These are phyloP conservation scores for Cetraspora pellucida DNA, from an alignment of 192 early-diverging fungal species.

Conservation along the genomic window DNA sequence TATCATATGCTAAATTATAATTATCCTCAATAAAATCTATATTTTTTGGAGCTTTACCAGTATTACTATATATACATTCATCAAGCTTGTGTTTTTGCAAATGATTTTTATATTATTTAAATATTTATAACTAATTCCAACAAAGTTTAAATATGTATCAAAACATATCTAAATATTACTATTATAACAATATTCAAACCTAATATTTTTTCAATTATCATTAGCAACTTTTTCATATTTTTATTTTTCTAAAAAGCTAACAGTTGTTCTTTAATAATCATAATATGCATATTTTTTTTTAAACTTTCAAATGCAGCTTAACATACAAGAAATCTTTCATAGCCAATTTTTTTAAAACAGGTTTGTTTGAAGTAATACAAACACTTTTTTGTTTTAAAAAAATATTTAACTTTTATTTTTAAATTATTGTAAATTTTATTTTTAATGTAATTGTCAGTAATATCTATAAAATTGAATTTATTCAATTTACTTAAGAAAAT, in stretches of 20 bases:
- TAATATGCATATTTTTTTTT: neutral
- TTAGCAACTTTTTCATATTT: neutral
- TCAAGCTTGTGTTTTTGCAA: neutral
- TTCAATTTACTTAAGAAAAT: neutral
- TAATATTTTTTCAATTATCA: neutral
- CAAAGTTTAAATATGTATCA: neutral
- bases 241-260: neutral
- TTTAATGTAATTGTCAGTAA: neutral
- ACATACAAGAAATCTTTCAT: neutral
- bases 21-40: neutral
- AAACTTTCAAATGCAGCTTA: neutral
- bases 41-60: neutral
- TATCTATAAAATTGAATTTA: neutral
- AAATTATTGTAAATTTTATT: conserved; percentile 1
- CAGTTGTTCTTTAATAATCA: neutral
- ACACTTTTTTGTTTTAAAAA: neutral
- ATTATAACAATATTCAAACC: neutral
- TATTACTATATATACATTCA: no score
- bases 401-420: neutral
- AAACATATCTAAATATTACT: neutral
- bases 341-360: neutral
- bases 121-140: neutral
- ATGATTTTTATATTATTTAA: neutral
- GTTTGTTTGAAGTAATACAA: neutral
- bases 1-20: neutral